Evolutionary conservation across 2,329 filamentous ascomycete species (phyloP).

Genomic region (Diaporthe ilicicola): DNA sequence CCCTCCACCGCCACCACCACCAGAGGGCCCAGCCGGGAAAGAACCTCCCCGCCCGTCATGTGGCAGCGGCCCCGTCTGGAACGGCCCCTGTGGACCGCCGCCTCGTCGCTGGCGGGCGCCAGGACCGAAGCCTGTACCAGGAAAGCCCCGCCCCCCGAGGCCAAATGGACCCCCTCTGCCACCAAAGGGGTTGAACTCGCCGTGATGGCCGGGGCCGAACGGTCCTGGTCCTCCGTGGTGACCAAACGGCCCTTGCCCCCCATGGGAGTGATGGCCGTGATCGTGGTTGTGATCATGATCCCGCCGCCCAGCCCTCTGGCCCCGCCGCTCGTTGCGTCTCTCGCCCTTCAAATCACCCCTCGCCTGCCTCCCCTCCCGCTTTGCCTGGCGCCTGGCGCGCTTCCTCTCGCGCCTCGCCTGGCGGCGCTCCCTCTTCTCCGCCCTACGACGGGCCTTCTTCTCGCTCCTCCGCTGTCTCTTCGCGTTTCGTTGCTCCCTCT

Average conservation of each 20-base stretch:
- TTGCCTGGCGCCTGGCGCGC: slow-evolving; percentile 42
- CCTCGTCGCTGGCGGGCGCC: slow-evolving; percentile 7
- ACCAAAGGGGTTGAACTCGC: slow-evolving; percentile 6
- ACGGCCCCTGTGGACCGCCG: slow-evolving; percentile 1
- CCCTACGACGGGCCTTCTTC: slow-evolving; percentile 42
- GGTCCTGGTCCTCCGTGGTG: slow-evolving; percentile 15
- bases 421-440: slow-evolving; percentile 41
- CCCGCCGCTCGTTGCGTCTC: neutral
- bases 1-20: neutral
- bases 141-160: slow-evolving; percentile 7
- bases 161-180: neutral
- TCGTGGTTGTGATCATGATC: neutral
- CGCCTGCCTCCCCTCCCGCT: slow-evolving; percentile 37
- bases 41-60: slow-evolving; percentile 9
- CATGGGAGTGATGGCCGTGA: neutral
- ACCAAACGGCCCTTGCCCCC: neutral
- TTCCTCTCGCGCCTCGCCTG: slow-evolving; percentile 43
- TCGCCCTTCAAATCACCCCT: slow-evolving; percentile 37
- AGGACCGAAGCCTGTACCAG: slow-evolving; percentile 24
- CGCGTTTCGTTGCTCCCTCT: slow-evolving; percentile 45
- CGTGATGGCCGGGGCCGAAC: neutral
- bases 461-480: slow-evolving; percentile 44
- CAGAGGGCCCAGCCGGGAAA: neutral
- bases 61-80: slow-evolving; percentile 12
- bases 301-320: neutral